A percentile compares a stretch with the other conserved stretches of the same genome.
phyloP scores from a whole-genome alignment of 441 rosid species.

The Daphne laureola region DNA sequence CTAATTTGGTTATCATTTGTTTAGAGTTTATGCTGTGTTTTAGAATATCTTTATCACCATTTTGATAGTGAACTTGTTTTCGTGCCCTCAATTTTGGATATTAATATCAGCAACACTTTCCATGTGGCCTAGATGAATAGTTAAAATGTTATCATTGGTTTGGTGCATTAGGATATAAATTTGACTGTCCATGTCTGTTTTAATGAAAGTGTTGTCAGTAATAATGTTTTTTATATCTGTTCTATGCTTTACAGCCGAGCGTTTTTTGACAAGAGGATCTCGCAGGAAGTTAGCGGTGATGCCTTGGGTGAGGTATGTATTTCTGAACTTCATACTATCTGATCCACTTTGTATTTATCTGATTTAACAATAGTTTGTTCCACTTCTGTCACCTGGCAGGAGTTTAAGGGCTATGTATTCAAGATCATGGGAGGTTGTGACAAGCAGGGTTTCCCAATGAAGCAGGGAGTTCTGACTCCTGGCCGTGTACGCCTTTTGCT shows the following conservation, averaged over 20 bases:
- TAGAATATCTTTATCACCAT: no score
- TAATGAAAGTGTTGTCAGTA: no score
- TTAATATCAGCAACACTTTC: no score
- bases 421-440: conserved; percentile 61
- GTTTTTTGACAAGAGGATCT: conserved; percentile 51
- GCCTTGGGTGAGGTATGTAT: conserved; percentile 39
- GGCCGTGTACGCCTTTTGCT: conserved; percentile 40
- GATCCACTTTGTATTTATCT: neutral
- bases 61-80: no score
- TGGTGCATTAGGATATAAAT: no score
- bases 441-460: conserved; percentile 63
- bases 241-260: conserved; percentile 30
- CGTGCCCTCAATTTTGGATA: no score
- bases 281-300: conserved; percentile 54
- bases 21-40: no score
- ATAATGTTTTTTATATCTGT: no score
- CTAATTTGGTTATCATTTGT: no score
- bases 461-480: conserved; percentile 55
- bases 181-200: no score
- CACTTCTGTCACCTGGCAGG: conserved; percentile 18
- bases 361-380: neutral
- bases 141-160: no score
- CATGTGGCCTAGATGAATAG: no score
- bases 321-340: neutral
- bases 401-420: conserved; percentile 51